These are phyloP conservation scores for Closterium sp. DNA, from an alignment of 139 green algal genomes.

Conservation along the genomic window DNA sequence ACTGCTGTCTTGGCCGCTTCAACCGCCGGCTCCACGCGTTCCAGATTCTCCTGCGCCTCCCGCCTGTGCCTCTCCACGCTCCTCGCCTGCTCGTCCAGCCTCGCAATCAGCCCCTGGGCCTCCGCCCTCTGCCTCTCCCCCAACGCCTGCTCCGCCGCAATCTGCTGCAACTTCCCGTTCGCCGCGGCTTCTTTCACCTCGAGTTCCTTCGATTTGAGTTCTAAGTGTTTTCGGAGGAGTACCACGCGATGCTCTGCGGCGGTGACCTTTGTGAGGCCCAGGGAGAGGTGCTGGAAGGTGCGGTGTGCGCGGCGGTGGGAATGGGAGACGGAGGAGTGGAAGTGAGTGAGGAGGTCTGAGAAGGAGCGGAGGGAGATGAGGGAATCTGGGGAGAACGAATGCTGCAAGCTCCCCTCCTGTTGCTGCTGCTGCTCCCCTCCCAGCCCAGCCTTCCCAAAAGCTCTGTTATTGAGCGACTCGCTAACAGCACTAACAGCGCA, in stretches of 20 bases:
- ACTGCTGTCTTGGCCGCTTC: conserved; percentile 13
- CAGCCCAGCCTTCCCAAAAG: neutral
- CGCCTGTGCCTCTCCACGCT: conserved; percentile 7
- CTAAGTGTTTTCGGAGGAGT: conserved; percentile 3
- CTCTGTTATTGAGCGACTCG: neutral
- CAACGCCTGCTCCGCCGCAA: conserved; percentile 16
- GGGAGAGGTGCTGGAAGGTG: conserved; percentile 18
- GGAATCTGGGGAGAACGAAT: neutral
- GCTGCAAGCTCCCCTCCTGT: neutral
- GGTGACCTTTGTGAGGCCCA: conserved; percentile 19
- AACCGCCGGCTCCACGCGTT: conserved; percentile 38
- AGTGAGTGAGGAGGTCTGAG: conserved; percentile 26
- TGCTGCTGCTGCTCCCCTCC: conserved; percentile 15
- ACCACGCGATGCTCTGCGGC: conserved; percentile 15
- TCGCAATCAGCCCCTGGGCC: neutral
- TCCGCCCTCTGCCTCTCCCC: conserved; percentile 3
- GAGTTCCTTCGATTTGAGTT: neutral
- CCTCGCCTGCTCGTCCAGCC: conserved; percentile 9
- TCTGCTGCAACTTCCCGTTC: conserved; percentile 13
- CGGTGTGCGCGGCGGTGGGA: neutral
- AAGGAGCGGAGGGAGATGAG: conserved; percentile 5
- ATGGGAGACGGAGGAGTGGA: neutral
- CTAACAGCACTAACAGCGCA: neutral
- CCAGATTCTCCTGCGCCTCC: conserved; percentile 17
- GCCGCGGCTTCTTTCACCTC: conserved; percentile 2